These are phyloP conservation scores for Hypomontagnella submonticulosa DNA, from an alignment of 495 filamentous ascomycete species.

Conservation along the genomic window DNA sequence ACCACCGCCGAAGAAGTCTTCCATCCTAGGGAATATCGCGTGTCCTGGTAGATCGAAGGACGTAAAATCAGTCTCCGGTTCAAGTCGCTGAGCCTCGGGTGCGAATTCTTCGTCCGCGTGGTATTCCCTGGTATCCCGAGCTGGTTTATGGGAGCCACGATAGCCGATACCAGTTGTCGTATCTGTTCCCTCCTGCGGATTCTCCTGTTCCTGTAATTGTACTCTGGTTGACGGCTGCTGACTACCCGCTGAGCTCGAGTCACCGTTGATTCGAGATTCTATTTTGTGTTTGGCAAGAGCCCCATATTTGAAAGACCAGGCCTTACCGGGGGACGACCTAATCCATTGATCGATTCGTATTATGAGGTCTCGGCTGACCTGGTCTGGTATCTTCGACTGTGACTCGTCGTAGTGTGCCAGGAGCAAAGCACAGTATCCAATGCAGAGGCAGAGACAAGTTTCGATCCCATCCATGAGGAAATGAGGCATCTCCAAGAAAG, in stretches of 20 bases:
- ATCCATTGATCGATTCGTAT: conserved; percentile 44
- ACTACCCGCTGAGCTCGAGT: conserved; percentile 1
- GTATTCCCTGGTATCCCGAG: conserved; percentile 12
- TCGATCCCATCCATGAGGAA: conserved; percentile 42
- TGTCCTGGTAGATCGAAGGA: conserved; percentile 39
- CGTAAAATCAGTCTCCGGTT: conserved; percentile 23
- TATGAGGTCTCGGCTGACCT: conserved; percentile 40
- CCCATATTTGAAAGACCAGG: conserved; percentile 46
- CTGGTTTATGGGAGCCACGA: conserved; percentile 1
- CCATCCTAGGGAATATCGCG: conserved; percentile 46
- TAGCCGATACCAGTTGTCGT: background rate
- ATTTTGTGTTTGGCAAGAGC: conserved; percentile 42
- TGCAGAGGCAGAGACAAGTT: conserved; percentile 42
- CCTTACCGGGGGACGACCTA: conserved; percentile 41
- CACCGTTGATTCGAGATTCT: conserved; percentile 35
- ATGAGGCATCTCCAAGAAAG: conserved; percentile 45
- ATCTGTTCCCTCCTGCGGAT: conserved; percentile 3
- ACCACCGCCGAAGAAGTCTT: conserved; percentile 48
- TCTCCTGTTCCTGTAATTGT: conserved; percentile 1
- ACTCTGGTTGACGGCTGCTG: conserved; percentile 1
- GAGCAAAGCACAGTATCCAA: conserved; percentile 46
- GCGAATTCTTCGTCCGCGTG: conserved; percentile 20
- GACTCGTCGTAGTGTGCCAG: conserved; percentile 46
- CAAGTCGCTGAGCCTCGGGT: conserved; percentile 16
- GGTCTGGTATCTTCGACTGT: conserved; percentile 41